A percentile compares a stretch with the other conserved stretches of the same genome.
phyloP scores from a whole-genome alignment of 176 grass and related monocot genomes.

The Poa annua region DNA sequence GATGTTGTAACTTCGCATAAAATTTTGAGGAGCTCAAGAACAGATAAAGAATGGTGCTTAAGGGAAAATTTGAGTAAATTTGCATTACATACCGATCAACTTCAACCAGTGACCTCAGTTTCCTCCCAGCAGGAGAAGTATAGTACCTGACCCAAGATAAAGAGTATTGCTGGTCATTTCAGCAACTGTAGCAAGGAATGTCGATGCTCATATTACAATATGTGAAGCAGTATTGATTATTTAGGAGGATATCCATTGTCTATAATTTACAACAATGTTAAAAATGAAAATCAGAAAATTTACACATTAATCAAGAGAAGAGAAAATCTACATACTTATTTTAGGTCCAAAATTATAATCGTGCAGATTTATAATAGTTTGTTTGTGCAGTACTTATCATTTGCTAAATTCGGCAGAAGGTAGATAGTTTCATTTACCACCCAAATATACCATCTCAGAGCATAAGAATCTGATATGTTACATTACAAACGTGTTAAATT shows the following conservation, averaged over 20 bases:
- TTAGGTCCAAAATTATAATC: slow-evolving; percentile 6
- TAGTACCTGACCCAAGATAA: slow-evolving; percentile 65
- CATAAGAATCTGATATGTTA: not conserved
- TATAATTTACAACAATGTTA: not conserved
- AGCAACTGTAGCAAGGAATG: slow-evolving; percentile 17
- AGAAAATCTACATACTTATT: not conserved
- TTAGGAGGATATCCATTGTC: not conserved
- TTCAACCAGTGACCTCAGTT: slow-evolving; percentile 76
- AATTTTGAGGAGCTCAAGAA: slow-evolving; percentile 9
- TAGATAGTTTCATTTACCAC: not conserved
- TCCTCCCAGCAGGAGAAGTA: slow-evolving; percentile 72
- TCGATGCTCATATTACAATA: not conserved
- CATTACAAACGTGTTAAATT: not conserved
- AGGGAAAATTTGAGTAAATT: slow-evolving; percentile 5
- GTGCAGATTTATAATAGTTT: slow-evolving; percentile 1
- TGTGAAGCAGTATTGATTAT: not conserved
- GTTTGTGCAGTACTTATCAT: slow-evolving; percentile 1
- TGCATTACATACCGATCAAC: slow-evolving; percentile 57
- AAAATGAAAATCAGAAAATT: slow-evolving; percentile 7
- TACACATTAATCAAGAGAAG: slow-evolving; percentile 15
- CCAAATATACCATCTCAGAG: not conserved
- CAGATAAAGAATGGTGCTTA: slow-evolving; percentile 7
- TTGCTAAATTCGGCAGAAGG: slow-evolving; percentile 22
- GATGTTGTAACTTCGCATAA: slow-evolving; percentile 1
- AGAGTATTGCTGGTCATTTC: slow-evolving; percentile 5